Evolutionary conservation across 257 asterid species (phyloP).

Genomic region (Nicotiana tomentosiformis): DNA sequence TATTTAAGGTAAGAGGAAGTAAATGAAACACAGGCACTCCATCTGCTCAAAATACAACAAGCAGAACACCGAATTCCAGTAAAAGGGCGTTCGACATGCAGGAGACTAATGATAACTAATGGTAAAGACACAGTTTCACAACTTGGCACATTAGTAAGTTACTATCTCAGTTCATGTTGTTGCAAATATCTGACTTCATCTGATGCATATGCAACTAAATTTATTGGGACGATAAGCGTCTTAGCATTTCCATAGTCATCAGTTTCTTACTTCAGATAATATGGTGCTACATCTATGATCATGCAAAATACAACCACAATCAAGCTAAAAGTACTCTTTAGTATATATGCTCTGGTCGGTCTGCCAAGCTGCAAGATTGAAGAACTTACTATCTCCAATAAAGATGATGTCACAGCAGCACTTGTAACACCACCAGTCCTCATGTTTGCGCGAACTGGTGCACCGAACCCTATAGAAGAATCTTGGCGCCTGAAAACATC

Average conservation of each 20-base stretch:
- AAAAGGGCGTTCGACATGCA: neutral
- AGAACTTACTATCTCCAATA: constrained; percentile 74
- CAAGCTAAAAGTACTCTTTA: neutral
- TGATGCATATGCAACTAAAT: neutral
- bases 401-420: constrained; percentile 85
- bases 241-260: neutral
- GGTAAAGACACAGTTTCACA: neutral
- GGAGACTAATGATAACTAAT: neutral
- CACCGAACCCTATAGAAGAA: constrained; percentile 98
- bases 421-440: constrained; percentile 68
- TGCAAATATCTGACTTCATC: neutral
- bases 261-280: neutral
- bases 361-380: neutral
- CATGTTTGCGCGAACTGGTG: constrained; percentile 95
- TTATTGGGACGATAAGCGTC: neutral
- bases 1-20: neutral
- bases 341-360: neutral
- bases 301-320: constrained; percentile 6
- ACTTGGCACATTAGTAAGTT: neutral
- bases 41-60: constrained; percentile 3
- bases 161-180: neutral
- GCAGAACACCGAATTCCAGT: neutral
- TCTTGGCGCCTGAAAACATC: constrained; percentile 81
- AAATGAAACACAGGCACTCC: neutral
- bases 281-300: neutral